Conservation (phyloP, 2,329 filamentous ascomycete genomes). For the Taxawa tesnikishii region DNA sequence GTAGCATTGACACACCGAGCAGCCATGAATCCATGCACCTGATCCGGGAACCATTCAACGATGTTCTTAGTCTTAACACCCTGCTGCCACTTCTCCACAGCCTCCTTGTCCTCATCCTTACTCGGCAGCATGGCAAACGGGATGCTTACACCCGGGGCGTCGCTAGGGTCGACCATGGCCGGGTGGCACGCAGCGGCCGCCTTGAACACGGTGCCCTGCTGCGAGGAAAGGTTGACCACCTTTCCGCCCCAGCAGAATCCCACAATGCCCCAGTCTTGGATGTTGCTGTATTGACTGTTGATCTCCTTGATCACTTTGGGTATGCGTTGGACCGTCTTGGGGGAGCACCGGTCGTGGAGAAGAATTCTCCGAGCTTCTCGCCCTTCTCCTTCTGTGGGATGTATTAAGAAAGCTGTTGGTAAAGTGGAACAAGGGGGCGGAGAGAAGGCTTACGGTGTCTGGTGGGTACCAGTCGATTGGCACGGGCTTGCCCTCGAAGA, state of each 20-base stretch:
- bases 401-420: slow-evolving; percentile 2
- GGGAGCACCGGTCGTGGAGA: slow-evolving; percentile 44
- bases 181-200: slow-evolving; percentile 45
- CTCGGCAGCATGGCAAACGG: slow-evolving; percentile 46
- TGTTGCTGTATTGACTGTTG: slow-evolving; percentile 31
- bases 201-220: slow-evolving; percentile 42
- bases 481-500: slow-evolving; percentile 66
- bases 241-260: slow-evolving; percentile 42
- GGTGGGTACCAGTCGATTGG: slow-evolving; percentile 47
- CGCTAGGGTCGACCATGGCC: slow-evolving; percentile 47
- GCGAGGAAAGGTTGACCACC: slow-evolving; percentile 43
- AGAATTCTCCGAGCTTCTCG: slow-evolving; percentile 47
- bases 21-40: slow-evolving; percentile 34
- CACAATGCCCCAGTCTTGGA: slow-evolving; percentile 46
- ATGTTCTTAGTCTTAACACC: slow-evolving; percentile 32
- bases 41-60: slow-evolving; percentile 36
- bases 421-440: no score
- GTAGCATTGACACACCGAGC: slow-evolving; percentile 15
- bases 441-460: slow-evolving; percentile 26
- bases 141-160: slow-evolving; percentile 43
- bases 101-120: slow-evolving; percentile 43
- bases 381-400: slow-evolving; percentile 39
- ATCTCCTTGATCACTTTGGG: slow-evolving; percentile 43
- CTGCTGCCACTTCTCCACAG: slow-evolving; percentile 36
- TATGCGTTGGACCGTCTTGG: slow-evolving; percentile 44